phyloP scores from a whole-genome alignment of 2,329 filamentous ascomycete species.

The Balansia obtecta region DNA sequence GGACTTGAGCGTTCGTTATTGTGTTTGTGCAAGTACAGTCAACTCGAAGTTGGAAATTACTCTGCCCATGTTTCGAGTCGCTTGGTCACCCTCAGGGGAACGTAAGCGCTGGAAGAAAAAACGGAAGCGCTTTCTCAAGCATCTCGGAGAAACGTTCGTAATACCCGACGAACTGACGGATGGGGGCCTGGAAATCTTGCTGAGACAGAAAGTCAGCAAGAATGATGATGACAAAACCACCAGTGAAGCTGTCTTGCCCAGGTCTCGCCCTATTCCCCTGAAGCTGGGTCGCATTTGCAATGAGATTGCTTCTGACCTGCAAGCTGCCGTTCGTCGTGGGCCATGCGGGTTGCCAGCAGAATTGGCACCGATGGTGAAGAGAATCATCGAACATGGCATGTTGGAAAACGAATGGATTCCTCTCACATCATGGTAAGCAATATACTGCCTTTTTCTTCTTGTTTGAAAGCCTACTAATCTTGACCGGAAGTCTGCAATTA shows the following conservation, averaged over 20 bases:
- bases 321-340: slow-evolving; percentile 6
- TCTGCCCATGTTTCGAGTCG: slow-evolving; percentile 16
- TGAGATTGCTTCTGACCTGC: slow-evolving; percentile 11
- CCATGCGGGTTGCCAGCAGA: slow-evolving; percentile 15
- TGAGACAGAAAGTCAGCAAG: background rate
- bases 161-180: slow-evolving; percentile 23
- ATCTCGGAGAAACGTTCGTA: slow-evolving; percentile 21
- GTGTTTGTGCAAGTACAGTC: slow-evolving; percentile 18
- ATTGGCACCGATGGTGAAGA: slow-evolving; percentile 16
- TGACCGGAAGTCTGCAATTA: slow-evolving; percentile 16
- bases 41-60: slow-evolving; percentile 14
- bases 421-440: slow-evolving; percentile 21
- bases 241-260: background rate
- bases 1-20: slow-evolving; percentile 31
- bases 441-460: background rate
- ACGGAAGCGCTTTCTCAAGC: slow-evolving; percentile 16
- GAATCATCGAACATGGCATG: slow-evolving; percentile 14
- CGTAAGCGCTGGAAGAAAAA: slow-evolving; percentile 16
- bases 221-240: background rate
- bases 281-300: slow-evolving; percentile 14
- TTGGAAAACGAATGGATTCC: slow-evolving; percentile 14
- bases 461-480: background rate
- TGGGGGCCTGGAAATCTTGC: slow-evolving; percentile 11
- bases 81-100: slow-evolving; percentile 14
- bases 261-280: slow-evolving; percentile 8